Evolutionary conservation across 305 asterid species (phyloP).

Genomic region (Fraxinus albicans): DNA sequence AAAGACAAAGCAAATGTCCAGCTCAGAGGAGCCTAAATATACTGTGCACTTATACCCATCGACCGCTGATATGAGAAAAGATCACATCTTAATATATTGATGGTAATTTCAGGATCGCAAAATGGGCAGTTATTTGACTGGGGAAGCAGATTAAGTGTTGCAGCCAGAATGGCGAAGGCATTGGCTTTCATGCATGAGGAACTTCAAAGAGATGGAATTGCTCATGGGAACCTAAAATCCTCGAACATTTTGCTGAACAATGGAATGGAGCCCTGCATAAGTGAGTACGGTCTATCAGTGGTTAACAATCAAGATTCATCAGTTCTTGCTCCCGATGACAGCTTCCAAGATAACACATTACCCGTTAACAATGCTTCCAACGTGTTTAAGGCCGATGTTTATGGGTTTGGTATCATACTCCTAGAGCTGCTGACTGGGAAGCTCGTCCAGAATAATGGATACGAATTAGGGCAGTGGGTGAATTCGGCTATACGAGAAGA

Average conservation of each 20-base stretch:
- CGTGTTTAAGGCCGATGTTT: conserved; percentile 45
- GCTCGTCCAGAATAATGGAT: conserved; percentile 47
- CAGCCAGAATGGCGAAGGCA: conserved; percentile 47
- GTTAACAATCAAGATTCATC: conserved; percentile 32
- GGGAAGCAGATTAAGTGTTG: conserved; percentile 55
- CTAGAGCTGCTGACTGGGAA: conserved; percentile 75
- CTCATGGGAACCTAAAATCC: conserved; percentile 75
- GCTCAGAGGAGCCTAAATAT: background rate
- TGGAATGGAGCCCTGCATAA: conserved; percentile 56
- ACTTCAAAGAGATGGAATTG: conserved; percentile 46
- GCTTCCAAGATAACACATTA: conserved; percentile 23
- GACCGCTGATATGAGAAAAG: background rate
- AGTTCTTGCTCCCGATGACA: conserved; percentile 21
- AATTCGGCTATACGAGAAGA: conserved; percentile 63
- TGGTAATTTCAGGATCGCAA: conserved; percentile 42
- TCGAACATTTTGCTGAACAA: conserved; percentile 58
- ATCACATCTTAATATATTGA: background rate
- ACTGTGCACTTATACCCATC: background rate
- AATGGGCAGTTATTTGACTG: conserved; percentile 43
- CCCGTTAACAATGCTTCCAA: background rate
- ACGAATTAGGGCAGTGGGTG: conserved; percentile 70
- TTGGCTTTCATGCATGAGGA: conserved; percentile 62
- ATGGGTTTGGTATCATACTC: conserved; percentile 53
- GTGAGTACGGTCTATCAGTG: conserved; percentile 66
- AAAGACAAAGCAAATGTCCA: background rate